Evolutionary conservation across 768 basidiomycete species (phyloP).

Genomic region (Tricholomella constricta): DNA sequence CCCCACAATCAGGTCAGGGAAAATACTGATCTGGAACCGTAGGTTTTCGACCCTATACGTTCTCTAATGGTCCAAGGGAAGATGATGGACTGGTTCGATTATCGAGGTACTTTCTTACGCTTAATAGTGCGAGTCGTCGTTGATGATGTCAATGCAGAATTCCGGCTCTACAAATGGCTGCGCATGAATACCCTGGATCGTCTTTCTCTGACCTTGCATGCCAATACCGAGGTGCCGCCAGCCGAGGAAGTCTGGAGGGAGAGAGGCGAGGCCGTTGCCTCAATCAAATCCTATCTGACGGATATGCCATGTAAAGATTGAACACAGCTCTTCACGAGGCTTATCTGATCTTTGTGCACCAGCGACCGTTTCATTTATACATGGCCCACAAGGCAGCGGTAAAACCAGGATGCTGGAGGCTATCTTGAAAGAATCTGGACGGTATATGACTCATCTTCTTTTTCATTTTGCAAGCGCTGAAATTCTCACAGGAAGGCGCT

Average conservation of each 20-base stretch:
- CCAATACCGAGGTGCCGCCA: conserved; percentile 27
- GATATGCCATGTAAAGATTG: conserved; percentile 69
- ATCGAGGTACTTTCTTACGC: conserved; percentile 51
- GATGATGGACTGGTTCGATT: conserved; percentile 83
- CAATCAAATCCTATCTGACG: conserved; percentile 68
- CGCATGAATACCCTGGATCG: conserved; percentile 59
- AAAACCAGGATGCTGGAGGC: conserved; percentile 62
- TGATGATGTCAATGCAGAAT: conserved; percentile 47
- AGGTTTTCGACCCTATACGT: conserved; percentile 94
- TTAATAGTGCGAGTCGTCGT: neutral
- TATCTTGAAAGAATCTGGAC: conserved; percentile 52
- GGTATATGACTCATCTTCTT: conserved; percentile 38
- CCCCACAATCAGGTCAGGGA: neutral
- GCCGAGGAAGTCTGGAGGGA: conserved; percentile 77
- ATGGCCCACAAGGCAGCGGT: conserved; percentile 85
- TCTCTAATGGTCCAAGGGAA: conserved; percentile 81
- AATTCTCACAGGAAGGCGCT: conserved; percentile 57
- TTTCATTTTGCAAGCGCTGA: neutral
- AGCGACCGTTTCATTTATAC: conserved; percentile 79
- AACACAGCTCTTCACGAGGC: neutral
- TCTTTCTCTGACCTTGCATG: conserved; percentile 23
- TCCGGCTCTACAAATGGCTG: conserved; percentile 76
- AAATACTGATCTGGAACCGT: conserved; percentile 1
- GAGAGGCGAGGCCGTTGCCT: conserved; percentile 71
- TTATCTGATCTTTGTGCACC: neutral